Evolutionary conservation across 176 grass and related monocot species (phyloP), one percentile per base, ranked within the genome.

Genomic region (Musa itinerans): DNA sequence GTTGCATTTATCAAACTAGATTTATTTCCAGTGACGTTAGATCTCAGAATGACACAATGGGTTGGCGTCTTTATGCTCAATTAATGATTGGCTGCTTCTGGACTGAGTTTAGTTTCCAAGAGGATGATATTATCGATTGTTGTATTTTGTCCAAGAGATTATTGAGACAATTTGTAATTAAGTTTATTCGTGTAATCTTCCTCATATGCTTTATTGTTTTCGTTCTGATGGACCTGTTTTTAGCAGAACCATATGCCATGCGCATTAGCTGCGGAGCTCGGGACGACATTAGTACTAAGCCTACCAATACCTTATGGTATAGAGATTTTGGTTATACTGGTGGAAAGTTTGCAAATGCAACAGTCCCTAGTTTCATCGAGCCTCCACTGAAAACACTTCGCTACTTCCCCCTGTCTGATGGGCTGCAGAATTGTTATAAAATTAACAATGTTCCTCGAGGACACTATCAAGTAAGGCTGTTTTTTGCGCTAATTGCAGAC

Each of bases 231-330:
- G 24, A 48, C 16, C 68, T 63, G 19, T 80, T 80, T 14, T 83
- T 90, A 82, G 75, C 85, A 98, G 94, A 89, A 73, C 91, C 88
- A 27, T 99, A 85, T 83, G 83, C 80, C 1, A 83, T 99, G 52
- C 90, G 95, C 11, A 89, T 99, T 83, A 99, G 95, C 87, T 99
- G 95, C n/a, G 95, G 95, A 68, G 93, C 88, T 78, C 86, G 89
- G 5, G 85, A 94, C 1, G 88, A 99, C 84, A 61, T 92, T 15
- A 91, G n/a, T 22, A 94, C 91, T 8, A 78, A 82, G 11, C 95
- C 95, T 55, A 86, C 90, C 25, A 89, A 94, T 76, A 87, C 95
- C 64, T 77, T 92, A 79, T 94, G 90, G 95, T 94, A 99, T 83
- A 88, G 88, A 58, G 95, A 99, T 58, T 99, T 94, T 22, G 95